These are phyloP conservation scores for Serendipita vermifera DNA, from an alignment of 768 basidiomycete genomes.

Conservation along the genomic window DNA sequence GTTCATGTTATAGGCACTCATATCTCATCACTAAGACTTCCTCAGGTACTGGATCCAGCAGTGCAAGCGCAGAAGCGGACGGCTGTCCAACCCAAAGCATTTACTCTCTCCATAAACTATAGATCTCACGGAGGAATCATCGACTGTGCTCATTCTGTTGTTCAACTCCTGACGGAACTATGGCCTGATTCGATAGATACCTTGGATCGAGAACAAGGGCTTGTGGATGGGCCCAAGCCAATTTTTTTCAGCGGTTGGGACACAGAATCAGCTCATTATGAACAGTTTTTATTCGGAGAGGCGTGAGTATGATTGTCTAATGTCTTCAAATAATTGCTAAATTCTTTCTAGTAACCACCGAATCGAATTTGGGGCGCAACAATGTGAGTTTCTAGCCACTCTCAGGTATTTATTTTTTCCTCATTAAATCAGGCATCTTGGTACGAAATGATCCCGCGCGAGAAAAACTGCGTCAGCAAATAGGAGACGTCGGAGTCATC, in stretches of 20 bases:
- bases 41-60: not conserved
- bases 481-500: conserved; percentile 40
- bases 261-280: conserved; percentile 23
- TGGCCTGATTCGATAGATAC: conserved; percentile 55
- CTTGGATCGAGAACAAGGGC: conserved; percentile 42
- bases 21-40: not conserved
- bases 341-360: conserved; percentile 12
- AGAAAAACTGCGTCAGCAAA: conserved; percentile 33
- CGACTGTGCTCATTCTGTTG: conserved; percentile 51
- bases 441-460: conserved; percentile 48
- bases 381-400: conserved; percentile 33
- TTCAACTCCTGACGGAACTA: conserved; percentile 45
- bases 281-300: conserved; percentile 44
- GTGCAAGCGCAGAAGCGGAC: not conserved
- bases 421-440: conserved; percentile 40
- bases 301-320: conserved; percentile 27
- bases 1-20: no score
- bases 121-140: conserved; percentile 64
- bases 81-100: not conserved
- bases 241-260: conserved; percentile 43
- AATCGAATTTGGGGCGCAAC: conserved; percentile 50
- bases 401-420: not conserved
- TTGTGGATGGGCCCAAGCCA: conserved; percentile 42
- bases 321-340: not conserved
- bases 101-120: conserved; percentile 42